Base-by-base conservation (phyloP, 768 basidiomycete species). In the Lactifluus echinatus region DNA sequence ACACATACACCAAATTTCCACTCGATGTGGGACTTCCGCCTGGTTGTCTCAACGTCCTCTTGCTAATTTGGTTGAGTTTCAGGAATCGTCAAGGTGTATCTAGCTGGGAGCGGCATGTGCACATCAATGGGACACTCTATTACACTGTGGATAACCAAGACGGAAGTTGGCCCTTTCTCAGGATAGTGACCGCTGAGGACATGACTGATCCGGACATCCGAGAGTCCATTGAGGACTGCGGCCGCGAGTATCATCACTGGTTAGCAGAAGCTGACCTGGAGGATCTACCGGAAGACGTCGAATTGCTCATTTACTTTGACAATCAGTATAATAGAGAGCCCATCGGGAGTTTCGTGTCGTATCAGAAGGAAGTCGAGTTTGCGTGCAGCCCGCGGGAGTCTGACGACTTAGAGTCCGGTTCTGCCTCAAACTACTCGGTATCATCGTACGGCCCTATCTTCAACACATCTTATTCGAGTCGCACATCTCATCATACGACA, bases 261-360 rank as follows among this genome's bases (percentile, higher is more conserved):
- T 37, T 46, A 12, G 56, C 51, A 52, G 56, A 57, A 23, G 56
- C 56, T 5, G 44, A 47, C 34, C 12, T 57, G 34, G 50, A 52
- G n/a, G 56, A 52, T 39, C 4, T 52, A 17, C 50, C 44, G 37
- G 37, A 52, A 28, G 50, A 52, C 45, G 50, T 52, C 33, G 56
- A 57, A 39, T 36, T 46, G 43, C 31, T 46, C 28, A 29, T 57
- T 29, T 28, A 36, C 21, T 57, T 57, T n/a, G 28, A 23, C 12
- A n/a, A 52, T 26, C 36, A 23, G 4, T 17, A 31, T 2, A 3
- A 12, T 23, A 50, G 44, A 26, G 31, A 34, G 8, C 43, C 50
- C 1, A 33, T 57, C 37, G 56, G 33, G 19, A 46, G 11, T 36
- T 57, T 57, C 44, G 5, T 57, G 15, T 57, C 56, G 26, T 12